These are phyloP conservation scores for Colletotrichum karsti DNA, from an alignment of 2,329 filamentous ascomycete species.

Conservation along the genomic window DNA sequence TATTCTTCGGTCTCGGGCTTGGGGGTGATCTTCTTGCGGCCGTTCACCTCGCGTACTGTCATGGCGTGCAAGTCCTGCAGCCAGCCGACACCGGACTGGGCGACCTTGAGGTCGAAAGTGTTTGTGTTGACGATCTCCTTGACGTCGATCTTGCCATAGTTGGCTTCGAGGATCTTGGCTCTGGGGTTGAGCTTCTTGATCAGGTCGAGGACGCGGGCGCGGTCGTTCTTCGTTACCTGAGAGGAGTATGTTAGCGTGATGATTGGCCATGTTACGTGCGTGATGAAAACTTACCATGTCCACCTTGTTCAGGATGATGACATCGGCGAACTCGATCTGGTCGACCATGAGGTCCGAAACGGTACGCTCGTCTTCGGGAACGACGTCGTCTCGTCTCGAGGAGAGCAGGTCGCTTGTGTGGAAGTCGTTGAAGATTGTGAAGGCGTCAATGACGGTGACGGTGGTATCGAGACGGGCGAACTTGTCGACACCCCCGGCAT, in stretches of 20 bases:
- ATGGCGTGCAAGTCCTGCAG: conserved; percentile 75
- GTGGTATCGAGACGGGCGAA: conserved; percentile 75
- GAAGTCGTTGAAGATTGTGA: conserved; percentile 77
- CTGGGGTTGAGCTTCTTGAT: conserved; percentile 71
- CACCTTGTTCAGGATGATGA: conserved; percentile 76
- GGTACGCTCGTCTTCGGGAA: conserved; percentile 74
- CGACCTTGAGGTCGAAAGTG: conserved; percentile 70
- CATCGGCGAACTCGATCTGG: conserved; percentile 81
- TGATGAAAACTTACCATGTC: conserved; percentile 67
- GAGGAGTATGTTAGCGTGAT: not conserved
- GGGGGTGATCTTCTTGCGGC: conserved; percentile 63
- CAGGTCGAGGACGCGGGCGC: conserved; percentile 58
- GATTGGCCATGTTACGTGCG: no score
- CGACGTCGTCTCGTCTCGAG: conserved; percentile 68
- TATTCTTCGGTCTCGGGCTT: conserved; percentile 80
- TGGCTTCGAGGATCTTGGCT: conserved; percentile 70
- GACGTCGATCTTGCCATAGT: conserved; percentile 67
- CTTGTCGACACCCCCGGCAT: conserved; percentile 70
- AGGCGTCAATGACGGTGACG: conserved; percentile 77
- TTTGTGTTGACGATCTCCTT: conserved; percentile 71
- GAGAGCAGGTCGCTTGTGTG: conserved; percentile 75
- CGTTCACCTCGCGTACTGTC: conserved; percentile 66
- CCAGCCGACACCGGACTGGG: conserved; percentile 74
- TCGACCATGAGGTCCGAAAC: conserved; percentile 81
- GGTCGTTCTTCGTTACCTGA: conserved; percentile 48